Conservation (phyloP, 768 basidiomycete species). For the Pisolithus orientalis region DNA sequence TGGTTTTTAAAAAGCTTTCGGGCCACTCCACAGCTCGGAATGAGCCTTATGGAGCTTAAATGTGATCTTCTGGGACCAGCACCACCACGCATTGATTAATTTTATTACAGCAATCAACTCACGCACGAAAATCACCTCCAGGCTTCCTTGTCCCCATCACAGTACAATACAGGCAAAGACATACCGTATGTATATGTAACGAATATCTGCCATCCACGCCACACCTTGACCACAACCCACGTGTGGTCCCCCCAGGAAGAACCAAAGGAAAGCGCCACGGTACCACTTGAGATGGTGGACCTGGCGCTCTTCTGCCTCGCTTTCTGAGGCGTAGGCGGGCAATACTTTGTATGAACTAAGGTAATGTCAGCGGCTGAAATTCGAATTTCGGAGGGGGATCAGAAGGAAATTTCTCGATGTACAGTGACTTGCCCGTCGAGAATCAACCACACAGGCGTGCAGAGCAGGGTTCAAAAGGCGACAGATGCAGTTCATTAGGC, state of each 20-base stretch:
- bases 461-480: background rate
- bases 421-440: background rate
- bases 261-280: too few relatives aligned
- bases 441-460: background rate
- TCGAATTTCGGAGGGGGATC: too few relatives aligned
- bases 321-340: too few relatives aligned
- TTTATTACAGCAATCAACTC: conserved; percentile 5
- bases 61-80: background rate
- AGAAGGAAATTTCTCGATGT: background rate
- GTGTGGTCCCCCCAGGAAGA: too few relatives aligned
- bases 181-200: conserved; percentile 2
- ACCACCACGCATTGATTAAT: conserved; percentile 9
- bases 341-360: too few relatives aligned
- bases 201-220: conserved; percentile 1
- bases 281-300: too few relatives aligned
- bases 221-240: too few relatives aligned
- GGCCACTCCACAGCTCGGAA: background rate
- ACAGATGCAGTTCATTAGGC: background rate
- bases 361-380: too few relatives aligned
- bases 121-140: conserved; percentile 21
- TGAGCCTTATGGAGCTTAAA: background rate
- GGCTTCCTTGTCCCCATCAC: conserved; percentile 5
- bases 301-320: too few relatives aligned
- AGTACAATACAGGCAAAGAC: conserved; percentile 4
- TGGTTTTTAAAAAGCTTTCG: background rate